A percentile compares a stretch with the other conserved stretches of the same genome.
Conservation (phyloP, 176 grass and related monocot genomes). For the Triticum turgidum region DNA sequence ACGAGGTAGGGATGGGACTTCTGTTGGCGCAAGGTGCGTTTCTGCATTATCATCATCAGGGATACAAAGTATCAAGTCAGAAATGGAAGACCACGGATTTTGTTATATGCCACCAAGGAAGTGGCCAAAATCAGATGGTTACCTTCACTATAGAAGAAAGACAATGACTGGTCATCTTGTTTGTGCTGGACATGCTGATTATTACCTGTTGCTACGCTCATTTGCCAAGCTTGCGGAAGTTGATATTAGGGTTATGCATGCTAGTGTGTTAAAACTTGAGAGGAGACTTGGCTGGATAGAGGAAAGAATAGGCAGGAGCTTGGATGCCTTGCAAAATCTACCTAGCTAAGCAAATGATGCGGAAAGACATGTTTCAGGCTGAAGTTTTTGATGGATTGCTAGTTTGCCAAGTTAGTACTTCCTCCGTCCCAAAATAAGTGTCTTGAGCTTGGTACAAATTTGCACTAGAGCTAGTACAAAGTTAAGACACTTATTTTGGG, state of each 20-base stretch:
- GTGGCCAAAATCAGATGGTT: constrained; percentile 44
- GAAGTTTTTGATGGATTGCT: constrained; percentile 11
- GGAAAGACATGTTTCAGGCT: neutral
- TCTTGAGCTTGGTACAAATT: too few relatives aligned
- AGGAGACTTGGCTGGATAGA: constrained; percentile 69
- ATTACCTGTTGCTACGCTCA: constrained; percentile 68
- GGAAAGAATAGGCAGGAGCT: constrained; percentile 35
- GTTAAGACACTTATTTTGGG: too few relatives aligned
- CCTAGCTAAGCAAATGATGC: neutral
- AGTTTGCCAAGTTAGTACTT: neutral
- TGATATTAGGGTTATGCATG: constrained; percentile 69
- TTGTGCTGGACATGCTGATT: constrained; percentile 84
- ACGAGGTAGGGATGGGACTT: constrained; percentile 17
- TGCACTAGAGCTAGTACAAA: too few relatives aligned
- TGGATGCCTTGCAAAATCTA: constrained; percentile 36
- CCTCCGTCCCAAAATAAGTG: too few relatives aligned
- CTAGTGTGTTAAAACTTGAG: constrained; percentile 65
- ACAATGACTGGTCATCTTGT: constrained; percentile 32
- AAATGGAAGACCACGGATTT: constrained; percentile 80
- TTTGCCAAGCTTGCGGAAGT: constrained; percentile 77
- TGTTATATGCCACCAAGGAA: constrained; percentile 55
- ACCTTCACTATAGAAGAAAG: constrained; percentile 66
- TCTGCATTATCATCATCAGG: constrained; percentile 11
- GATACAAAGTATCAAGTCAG: constrained; percentile 57
- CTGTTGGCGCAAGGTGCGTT: constrained; percentile 22